Conservation (phyloP, 192 early-diverging fungal species). For the Jimgerdemannia lactiflua region DNA sequence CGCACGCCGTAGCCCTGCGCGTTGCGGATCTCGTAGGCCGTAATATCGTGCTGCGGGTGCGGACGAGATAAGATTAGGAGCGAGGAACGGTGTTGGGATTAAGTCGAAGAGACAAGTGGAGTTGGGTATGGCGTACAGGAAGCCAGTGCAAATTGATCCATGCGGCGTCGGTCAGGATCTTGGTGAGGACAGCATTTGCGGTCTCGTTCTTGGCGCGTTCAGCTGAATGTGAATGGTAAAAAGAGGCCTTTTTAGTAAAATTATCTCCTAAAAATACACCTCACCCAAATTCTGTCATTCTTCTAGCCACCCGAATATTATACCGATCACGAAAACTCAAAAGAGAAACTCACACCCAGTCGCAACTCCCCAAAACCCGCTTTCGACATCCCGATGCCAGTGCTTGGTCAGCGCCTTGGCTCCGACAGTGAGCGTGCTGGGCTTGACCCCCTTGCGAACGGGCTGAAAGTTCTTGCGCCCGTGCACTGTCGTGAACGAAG, state of each 20-base stretch:
- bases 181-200: slow-evolving; percentile 14
- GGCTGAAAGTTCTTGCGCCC: not conserved
- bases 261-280: too few species aligned
- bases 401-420: slow-evolving; percentile 26
- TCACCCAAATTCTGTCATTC: too few species aligned
- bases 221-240: not conserved
- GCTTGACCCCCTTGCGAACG: not conserved
- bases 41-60: slow-evolving; percentile 12
- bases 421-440: slow-evolving; percentile 22
- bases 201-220: slow-evolving; percentile 19
- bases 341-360: slow-evolving; percentile 17
- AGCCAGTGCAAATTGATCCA: slow-evolving; percentile 26
- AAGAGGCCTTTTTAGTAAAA: too few species aligned
- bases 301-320: too few species aligned
- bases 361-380: slow-evolving; percentile 20
- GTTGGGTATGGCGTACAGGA: not conserved
- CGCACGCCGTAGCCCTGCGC: slow-evolving; percentile 22
- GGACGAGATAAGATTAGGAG: not conserved
- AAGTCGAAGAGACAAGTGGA: not conserved
- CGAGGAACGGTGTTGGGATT: not conserved
- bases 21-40: slow-evolving; percentile 23
- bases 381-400: slow-evolving; percentile 18
- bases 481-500: slow-evolving; percentile 10
- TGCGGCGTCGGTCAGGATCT: slow-evolving; percentile 16
- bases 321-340: not conserved